Percentiles rank a stretch among this genome's conserved stretches.
phyloP scores from a whole-genome alignment of 2,329 filamentous ascomycete species.

The Aaosphaeria arxii region DNA sequence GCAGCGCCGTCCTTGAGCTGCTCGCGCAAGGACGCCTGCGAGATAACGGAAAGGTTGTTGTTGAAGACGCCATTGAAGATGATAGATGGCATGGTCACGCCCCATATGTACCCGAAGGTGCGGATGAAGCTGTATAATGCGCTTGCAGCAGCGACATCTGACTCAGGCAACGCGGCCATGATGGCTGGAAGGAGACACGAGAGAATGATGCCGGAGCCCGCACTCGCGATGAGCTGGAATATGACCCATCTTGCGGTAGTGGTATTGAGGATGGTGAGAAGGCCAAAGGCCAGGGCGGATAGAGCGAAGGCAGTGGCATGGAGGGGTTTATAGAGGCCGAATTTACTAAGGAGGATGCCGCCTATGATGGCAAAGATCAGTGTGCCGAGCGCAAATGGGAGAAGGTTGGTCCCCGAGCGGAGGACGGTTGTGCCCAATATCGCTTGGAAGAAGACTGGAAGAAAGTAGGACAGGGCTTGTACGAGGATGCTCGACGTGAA shows the following conservation, averaged over 20 bases:
- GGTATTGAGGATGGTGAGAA: constrained; percentile 14
- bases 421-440: constrained; percentile 20
- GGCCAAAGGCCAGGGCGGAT: constrained; percentile 16
- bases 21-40: constrained; percentile 1
- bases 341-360: constrained; percentile 17
- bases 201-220: constrained; percentile 23
- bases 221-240: constrained; percentile 21
- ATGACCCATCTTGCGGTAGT: constrained; percentile 13
- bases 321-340: constrained; percentile 26
- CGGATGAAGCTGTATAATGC: constrained; percentile 30
- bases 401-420: constrained; percentile 22
- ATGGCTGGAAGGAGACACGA: constrained; percentile 27
- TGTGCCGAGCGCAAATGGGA: constrained; percentile 22
- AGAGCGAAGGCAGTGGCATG: constrained; percentile 20
- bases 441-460: constrained; percentile 24
- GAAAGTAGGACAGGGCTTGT: constrained; percentile 24
- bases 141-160: constrained; percentile 14
- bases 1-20: constrained; percentile 19
- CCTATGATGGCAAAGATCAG: constrained; percentile 18
- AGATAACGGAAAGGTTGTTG: constrained; percentile 9
- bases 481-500: constrained; percentile 28
- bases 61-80: constrained; percentile 27
- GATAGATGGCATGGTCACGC: constrained; percentile 25
- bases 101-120: constrained; percentile 23
- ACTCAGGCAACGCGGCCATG: constrained; percentile 23